Percentiles rank a stretch among this genome's conserved stretches.
These are phyloP conservation scores for Globisporangium ultimum DNA, from an alignment of 352 stramenopile species.

Conservation along the genomic window DNA sequence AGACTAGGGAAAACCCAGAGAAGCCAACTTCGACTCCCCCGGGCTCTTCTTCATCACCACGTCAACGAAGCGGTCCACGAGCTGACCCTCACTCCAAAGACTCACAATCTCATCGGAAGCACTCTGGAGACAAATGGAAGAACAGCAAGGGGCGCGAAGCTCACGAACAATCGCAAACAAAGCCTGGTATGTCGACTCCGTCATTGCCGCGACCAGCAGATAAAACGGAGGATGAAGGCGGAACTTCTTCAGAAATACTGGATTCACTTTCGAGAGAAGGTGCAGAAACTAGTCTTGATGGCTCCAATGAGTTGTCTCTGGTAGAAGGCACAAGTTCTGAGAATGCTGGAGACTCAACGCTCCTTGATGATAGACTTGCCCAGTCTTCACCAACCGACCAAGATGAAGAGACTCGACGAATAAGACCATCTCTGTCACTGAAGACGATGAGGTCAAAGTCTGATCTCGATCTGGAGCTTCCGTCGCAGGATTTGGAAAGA, in stretches of 20 bases:
- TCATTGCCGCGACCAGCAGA: not conserved
- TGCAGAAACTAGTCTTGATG: not conserved
- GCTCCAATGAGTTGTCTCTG: not conserved
- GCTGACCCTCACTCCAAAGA: not conserved
- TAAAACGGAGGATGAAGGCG: not conserved
- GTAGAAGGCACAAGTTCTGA: too few relatives aligned
- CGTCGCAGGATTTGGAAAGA: slow-evolving; percentile 1
- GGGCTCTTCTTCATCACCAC: not conserved
- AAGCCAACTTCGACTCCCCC: not conserved
- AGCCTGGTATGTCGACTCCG: not conserved
- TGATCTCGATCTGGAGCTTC: slow-evolving; percentile 4
- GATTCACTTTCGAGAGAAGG: not conserved
- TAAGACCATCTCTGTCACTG: not conserved
- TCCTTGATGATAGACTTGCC: too few relatives aligned
- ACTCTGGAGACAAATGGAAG: not conserved
- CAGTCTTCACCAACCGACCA: not conserved
- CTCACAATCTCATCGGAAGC: not conserved
- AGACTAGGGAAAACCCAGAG: not conserved
- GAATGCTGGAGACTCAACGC: too few relatives aligned
- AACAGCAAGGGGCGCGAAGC: slow-evolving; percentile 2
- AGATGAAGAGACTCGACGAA: not conserved
- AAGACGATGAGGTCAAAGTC: slow-evolving; percentile 5
- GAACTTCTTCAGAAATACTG: not conserved
- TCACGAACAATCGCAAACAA: slow-evolving; percentile 3
- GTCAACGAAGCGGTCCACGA: slow-evolving; percentile 5